phyloP scores from a whole-genome alignment of 2,329 filamentous ascomycete genomes.

The Sporothrix mexicana region DNA sequence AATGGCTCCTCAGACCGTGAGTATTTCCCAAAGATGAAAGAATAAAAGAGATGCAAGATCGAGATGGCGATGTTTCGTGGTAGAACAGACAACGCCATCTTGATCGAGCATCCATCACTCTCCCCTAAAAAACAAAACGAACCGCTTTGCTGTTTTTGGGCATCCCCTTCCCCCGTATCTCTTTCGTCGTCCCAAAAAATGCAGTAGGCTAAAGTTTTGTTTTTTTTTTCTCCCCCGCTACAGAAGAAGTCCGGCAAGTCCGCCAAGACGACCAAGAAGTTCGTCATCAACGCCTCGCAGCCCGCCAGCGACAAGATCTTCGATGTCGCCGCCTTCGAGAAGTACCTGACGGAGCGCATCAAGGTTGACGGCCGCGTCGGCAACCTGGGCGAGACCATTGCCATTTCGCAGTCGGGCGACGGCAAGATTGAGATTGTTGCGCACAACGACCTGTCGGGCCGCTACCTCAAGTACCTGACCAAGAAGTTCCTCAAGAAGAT shows the following conservation, averaged over 20 bases:
- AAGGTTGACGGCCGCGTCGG: constrained; percentile 98
- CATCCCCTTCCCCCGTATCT: constrained; percentile 41
- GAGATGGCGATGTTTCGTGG: neutral
- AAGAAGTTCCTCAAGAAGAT: constrained; percentile 99
- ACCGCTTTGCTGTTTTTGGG: constrained; percentile 92
- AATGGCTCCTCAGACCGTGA: constrained; percentile 90
- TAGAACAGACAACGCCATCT: neutral
- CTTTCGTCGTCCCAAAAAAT: constrained; percentile 56
- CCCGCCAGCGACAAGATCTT: constrained; percentile 99
- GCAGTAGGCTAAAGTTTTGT: constrained; percentile 91
- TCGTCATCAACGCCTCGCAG: constrained; percentile 99
- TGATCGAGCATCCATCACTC: neutral
- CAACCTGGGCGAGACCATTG: constrained; percentile 93
- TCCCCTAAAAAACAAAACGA: constrained; percentile 40
- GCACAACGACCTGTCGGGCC: constrained; percentile 96
- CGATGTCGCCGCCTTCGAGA: constrained; percentile 97
- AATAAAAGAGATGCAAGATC: neutral
- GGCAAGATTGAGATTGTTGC: constrained; percentile 98
- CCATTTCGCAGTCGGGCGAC: constrained; percentile 88
- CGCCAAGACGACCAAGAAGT: constrained; percentile 88
- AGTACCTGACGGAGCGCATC: constrained; percentile 99
- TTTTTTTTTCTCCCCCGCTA: constrained; percentile 51
- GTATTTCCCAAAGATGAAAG: constrained; percentile 56
- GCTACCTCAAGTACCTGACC: constrained; percentile 99
- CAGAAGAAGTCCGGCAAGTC: constrained; percentile 71